Evolutionary conservation across 371 early-diverging fungal species (phyloP).

Genomic region (Mucor lusitanicus): DNA sequence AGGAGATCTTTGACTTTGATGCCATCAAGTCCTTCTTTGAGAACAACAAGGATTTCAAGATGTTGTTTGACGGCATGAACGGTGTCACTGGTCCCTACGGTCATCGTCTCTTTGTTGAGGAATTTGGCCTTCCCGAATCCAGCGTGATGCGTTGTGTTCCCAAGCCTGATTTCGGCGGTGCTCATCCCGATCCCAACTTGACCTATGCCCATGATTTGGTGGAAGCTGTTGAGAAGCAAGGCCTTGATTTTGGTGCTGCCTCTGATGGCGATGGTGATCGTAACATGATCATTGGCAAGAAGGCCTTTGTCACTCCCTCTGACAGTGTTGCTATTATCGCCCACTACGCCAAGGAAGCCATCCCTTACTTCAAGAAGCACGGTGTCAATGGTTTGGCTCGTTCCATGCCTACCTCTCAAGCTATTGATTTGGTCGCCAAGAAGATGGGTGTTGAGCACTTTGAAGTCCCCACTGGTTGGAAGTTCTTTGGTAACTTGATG

Average conservation of each 20-base stretch:
- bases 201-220: slow-evolving; percentile 96
- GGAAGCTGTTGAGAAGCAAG: slow-evolving; percentile 80
- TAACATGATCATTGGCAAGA: slow-evolving; percentile 95
- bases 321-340: slow-evolving; percentile 98
- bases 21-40: slow-evolving; percentile 78
- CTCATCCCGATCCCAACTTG: slow-evolving; percentile 98
- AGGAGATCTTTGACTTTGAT: slow-evolving; percentile 89
- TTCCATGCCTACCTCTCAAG: slow-evolving; percentile 94
- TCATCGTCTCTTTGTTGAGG: slow-evolving; percentile 82
- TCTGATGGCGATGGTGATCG: slow-evolving; percentile 94
- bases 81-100: slow-evolving; percentile 98
- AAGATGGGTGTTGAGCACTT: slow-evolving; percentile 76
- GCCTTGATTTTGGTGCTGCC: slow-evolving; percentile 91
- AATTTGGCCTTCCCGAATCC: slow-evolving; percentile 81
- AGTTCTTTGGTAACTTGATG: slow-evolving; percentile 99
- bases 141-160: slow-evolving; percentile 88
- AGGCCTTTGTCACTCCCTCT: slow-evolving; percentile 94
- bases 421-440: slow-evolving; percentile 89
- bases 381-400: slow-evolving; percentile 92
- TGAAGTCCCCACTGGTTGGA: slow-evolving; percentile 95
- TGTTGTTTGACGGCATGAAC: slow-evolving; percentile 96
- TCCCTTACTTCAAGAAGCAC: slow-evolving; percentile 90
- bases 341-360: slow-evolving; percentile 76
- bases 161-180: slow-evolving; percentile 89
- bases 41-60: slow-evolving; percentile 69